phyloP scores from a whole-genome alignment of 2,329 filamentous ascomycete genomes.

The Apiospora pterosperma region DNA sequence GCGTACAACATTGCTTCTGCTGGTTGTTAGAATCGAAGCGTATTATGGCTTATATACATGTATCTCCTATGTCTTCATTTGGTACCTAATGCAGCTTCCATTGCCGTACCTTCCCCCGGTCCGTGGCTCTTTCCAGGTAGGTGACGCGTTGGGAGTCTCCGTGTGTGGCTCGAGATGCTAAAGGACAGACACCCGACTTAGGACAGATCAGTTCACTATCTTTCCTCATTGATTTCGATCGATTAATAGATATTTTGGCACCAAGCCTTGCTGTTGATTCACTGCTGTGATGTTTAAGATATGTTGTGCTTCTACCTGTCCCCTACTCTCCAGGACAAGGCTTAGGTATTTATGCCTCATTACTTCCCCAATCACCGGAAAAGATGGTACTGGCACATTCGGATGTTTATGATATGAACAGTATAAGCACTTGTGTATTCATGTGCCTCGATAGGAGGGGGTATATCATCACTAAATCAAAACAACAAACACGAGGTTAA shows the following conservation, averaged over 20 bases:
- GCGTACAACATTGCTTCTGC: background rate
- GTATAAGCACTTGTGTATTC: background rate
- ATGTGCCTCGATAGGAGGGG: background rate
- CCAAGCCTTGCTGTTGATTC: background rate
- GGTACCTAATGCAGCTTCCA: constrained; percentile 6
- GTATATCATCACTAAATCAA: background rate
- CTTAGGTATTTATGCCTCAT: too few relatives aligned
- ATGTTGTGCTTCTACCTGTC: background rate
- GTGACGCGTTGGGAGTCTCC: background rate
- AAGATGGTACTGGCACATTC: background rate
- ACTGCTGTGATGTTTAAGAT: background rate
- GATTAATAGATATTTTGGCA: background rate
- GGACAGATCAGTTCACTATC: background rate
- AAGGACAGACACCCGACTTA: too few relatives aligned
- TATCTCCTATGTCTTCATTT: constrained; percentile 11
- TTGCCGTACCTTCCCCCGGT: background rate
- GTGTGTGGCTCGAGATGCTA: too few relatives aligned
- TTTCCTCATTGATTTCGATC: background rate
- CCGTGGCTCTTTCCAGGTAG: background rate
- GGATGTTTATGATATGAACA: background rate
- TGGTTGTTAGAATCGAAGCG: background rate
- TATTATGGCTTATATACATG: background rate
- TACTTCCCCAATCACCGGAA: background rate
- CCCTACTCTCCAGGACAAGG: background rate
- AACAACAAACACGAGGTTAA: background rate